Evolutionary conservation across 768 basidiomycete species (phyloP).

Genomic region (Xerocomellus chrysenteron): DNA sequence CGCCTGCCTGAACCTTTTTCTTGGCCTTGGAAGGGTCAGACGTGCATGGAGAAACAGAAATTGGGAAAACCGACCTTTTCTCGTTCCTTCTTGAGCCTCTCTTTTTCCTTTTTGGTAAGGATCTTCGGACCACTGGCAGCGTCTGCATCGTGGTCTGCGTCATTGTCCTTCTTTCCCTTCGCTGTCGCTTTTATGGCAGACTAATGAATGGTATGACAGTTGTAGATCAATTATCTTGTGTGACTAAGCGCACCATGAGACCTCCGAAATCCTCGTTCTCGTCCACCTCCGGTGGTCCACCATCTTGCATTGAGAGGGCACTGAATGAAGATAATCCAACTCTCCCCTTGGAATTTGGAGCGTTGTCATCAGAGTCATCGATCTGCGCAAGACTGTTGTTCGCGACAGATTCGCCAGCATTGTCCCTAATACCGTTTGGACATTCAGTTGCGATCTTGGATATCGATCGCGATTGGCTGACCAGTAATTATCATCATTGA

Average conservation of each 20-base stretch:
- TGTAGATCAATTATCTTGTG: neutral
- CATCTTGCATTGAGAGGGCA: slow-evolving; percentile 42
- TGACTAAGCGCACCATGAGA: slow-evolving; percentile 58
- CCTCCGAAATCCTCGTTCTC: slow-evolving; percentile 72
- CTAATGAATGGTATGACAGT: slow-evolving; percentile 33
- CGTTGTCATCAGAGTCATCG: slow-evolving; percentile 43
- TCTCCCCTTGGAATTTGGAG: slow-evolving; percentile 29
- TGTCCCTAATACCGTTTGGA: slow-evolving; percentile 48
- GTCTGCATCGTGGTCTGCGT: slow-evolving; percentile 51
- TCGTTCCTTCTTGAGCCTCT: slow-evolving; percentile 93
- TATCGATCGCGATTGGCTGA: slow-evolving; percentile 33
- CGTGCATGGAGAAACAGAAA: slow-evolving; percentile 3
- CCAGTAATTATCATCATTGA: slow-evolving; percentile 75
- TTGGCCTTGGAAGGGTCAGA: slow-evolving; percentile 47
- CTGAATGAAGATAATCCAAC: slow-evolving; percentile 53
- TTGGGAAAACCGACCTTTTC: slow-evolving; percentile 68
- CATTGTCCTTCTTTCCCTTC: slow-evolving; percentile 55
- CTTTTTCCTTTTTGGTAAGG: slow-evolving; percentile 94
- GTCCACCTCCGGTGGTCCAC: slow-evolving; percentile 43
- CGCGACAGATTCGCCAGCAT: slow-evolving; percentile 56
- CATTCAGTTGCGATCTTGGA: slow-evolving; percentile 17
- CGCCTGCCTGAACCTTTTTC: slow-evolving; percentile 84
- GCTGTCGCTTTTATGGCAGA: slow-evolving; percentile 59
- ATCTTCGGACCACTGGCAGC: slow-evolving; percentile 53
- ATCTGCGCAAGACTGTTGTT: slow-evolving; percentile 38